These are phyloP conservation scores for Hypoxylon trugodes DNA, from an alignment of 495 filamentous ascomycete genomes.

Conservation along the genomic window DNA sequence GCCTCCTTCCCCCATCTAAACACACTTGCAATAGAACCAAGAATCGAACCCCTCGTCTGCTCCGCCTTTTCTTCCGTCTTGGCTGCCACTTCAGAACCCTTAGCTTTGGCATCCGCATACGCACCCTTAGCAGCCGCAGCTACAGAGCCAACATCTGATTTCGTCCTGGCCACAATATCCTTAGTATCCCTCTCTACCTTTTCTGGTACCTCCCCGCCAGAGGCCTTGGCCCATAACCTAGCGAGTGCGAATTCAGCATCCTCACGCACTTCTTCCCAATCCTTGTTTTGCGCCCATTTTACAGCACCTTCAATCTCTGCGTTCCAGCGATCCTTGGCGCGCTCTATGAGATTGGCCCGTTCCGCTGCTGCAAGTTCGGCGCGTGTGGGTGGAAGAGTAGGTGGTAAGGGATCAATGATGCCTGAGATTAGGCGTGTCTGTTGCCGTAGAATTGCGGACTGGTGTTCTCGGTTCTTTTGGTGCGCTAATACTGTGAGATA, in stretches of 20 bases:
- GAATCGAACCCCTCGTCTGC: constrained; percentile 43
- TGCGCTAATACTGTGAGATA: constrained; percentile 84
- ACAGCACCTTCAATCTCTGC: constrained; percentile 73
- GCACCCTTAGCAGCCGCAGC: constrained; percentile 43
- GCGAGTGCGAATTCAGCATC: constrained; percentile 55
- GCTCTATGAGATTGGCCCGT: constrained; percentile 64
- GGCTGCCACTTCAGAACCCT: constrained; percentile 15
- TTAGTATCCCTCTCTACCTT: constrained; percentile 19
- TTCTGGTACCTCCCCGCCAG: constrained; percentile 29
- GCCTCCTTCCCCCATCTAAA: constrained; percentile 46
- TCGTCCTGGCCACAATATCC: background rate
- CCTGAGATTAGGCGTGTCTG: constrained; percentile 69
- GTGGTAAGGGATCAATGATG: constrained; percentile 58
- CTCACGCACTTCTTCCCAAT: constrained; percentile 69
- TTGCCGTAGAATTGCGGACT: constrained; percentile 75
- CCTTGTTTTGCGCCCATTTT: constrained; percentile 70
- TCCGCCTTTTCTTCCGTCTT: constrained; percentile 33
- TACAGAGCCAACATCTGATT: constrained; percentile 30
- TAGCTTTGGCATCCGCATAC: constrained; percentile 45
- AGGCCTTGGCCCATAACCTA: constrained; percentile 40
- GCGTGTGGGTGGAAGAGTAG: constrained; percentile 52
- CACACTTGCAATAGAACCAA: constrained; percentile 43
- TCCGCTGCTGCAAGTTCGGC: constrained; percentile 53
- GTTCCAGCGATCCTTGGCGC: constrained; percentile 83
- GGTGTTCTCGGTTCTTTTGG: constrained; percentile 71